A percentile compares a stretch with the other conserved stretches of the same genome.
Evolutionary conservation across 805 yeast genomes (phyloP).

Genomic region (Priceomyces melissophilus): DNA sequence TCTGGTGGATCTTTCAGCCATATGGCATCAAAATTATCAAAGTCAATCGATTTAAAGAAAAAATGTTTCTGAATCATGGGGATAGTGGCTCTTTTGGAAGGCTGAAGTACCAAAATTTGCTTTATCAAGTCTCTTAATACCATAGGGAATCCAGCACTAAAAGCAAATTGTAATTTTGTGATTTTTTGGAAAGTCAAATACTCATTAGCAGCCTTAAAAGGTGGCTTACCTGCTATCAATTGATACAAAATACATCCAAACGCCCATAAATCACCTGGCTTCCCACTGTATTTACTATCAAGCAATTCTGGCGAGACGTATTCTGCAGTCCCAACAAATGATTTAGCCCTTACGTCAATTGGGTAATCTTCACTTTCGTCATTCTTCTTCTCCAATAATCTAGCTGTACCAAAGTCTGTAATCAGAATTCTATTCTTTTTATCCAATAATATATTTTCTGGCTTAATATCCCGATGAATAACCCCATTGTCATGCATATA

Average conservation of each 20-base stretch:
- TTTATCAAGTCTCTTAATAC: constrained; percentile 62
- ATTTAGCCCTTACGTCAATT: constrained; percentile 63
- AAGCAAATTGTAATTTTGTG: constrained; percentile 75
- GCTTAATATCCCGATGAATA: constrained; percentile 78
- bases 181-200: constrained; percentile 79
- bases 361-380: constrained; percentile 55
- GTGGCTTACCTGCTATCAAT: constrained; percentile 68
- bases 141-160: constrained; percentile 59
- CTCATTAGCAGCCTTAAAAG: constrained; percentile 81
- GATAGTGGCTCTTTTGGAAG: constrained; percentile 60
- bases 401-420: constrained; percentile 86
- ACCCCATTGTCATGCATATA: constrained; percentile 75
- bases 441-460: constrained; percentile 74
- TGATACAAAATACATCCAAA: constrained; percentile 58
- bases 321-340: constrained; percentile 85
- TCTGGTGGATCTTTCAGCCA: constrained; percentile 72
- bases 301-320: constrained; percentile 79
- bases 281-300: constrained; percentile 66
- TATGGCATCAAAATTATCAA: constrained; percentile 59
- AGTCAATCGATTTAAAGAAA: constrained; percentile 68
- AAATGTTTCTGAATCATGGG: constrained; percentile 58
- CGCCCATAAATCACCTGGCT: constrained; percentile 61
- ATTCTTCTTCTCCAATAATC: constrained; percentile 54
- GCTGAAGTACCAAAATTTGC: constrained; percentile 66
- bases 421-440: constrained; percentile 58